A percentile compares a stretch with the other conserved stretches of the same genome.
Conservation (phyloP, 768 basidiomycete genomes). For the Tephrocybe sp. region DNA sequence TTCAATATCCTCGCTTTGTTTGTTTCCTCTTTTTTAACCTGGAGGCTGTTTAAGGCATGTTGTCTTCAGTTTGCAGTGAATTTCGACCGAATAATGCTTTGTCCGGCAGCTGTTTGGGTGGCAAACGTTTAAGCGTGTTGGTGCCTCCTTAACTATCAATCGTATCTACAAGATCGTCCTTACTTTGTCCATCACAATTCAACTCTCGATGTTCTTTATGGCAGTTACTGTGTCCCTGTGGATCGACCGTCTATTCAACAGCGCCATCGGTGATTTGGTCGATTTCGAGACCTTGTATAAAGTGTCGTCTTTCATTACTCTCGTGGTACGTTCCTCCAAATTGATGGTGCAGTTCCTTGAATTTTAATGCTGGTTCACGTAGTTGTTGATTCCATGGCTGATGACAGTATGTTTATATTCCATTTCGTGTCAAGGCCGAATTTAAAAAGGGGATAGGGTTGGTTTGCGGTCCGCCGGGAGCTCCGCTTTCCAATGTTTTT, state of each 20-base stretch:
- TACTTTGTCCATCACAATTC: slow-evolving; percentile 67
- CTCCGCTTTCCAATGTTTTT: slow-evolving; percentile 54
- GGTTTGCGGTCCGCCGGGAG: slow-evolving; percentile 75
- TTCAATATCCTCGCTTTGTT: slow-evolving; percentile 63
- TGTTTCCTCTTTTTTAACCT: slow-evolving; percentile 64
- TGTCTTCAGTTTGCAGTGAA: not conserved
- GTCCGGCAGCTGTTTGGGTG: slow-evolving; percentile 65
- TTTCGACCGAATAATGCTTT: not conserved
- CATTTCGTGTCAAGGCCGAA: not conserved
- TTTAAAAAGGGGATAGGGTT: slow-evolving; percentile 47
- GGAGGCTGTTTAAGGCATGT: slow-evolving; percentile 70
- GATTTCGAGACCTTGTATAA: slow-evolving; percentile 49
- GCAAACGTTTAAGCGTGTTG: slow-evolving; percentile 88
- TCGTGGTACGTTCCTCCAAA: slow-evolving; percentile 49
- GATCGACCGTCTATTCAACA: slow-evolving; percentile 76
- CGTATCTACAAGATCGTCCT: slow-evolving; percentile 74
- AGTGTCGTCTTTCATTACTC: slow-evolving; percentile 52
- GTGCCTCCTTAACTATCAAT: slow-evolving; percentile 73
- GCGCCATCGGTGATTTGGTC: slow-evolving; percentile 57
- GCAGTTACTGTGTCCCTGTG: slow-evolving; percentile 67
- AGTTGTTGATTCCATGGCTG: slow-evolving; percentile 75
- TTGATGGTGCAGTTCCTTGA: not conserved
- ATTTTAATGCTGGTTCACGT: slow-evolving; percentile 11
- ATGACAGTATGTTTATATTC: slow-evolving; percentile 40
- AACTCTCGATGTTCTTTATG: slow-evolving; percentile 80